A percentile compares a stretch with the other conserved stretches of the same genome.
These are phyloP conservation scores for Chrysoporthe puriensis DNA, from an alignment of 2,329 filamentous ascomycete species.

Conservation along the genomic window DNA sequence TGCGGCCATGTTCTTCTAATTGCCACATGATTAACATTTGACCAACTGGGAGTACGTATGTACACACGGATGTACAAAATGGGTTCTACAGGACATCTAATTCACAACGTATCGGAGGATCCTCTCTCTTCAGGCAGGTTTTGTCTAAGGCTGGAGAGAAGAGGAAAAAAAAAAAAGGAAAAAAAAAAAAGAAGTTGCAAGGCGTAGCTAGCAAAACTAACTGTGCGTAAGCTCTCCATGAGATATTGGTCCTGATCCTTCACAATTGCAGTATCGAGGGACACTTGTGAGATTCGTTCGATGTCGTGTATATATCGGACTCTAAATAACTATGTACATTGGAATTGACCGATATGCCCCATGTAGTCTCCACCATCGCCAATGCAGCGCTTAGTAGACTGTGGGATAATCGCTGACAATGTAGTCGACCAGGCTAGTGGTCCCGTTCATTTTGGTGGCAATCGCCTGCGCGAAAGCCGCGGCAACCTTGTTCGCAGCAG, in stretches of 20 bases:
- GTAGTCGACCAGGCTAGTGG: conserved; percentile 34
- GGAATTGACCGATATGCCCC: background rate
- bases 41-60: too few species aligned
- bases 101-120: too few species aligned
- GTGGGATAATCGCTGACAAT: conserved; percentile 32
- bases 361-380: background rate
- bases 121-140: too few species aligned
- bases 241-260: too few species aligned
- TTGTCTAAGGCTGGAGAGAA: too few species aligned
- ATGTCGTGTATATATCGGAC: background rate
- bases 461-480: conserved; percentile 61
- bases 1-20: too few species aligned
- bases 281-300: background rate
- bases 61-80: too few species aligned
- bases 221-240: too few species aligned
- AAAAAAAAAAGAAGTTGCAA: too few species aligned
- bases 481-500: conserved; percentile 57
- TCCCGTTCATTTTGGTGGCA: conserved; percentile 33
- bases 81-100: too few species aligned
- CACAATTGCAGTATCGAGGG: background rate
- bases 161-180: too few species aligned
- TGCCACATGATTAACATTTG: too few species aligned
- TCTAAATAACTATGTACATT: background rate
- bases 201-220: background rate
- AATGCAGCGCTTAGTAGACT: conserved; percentile 30